These are phyloP conservation scores for Paecilomyces niveus DNA, from an alignment of 2,329 filamentous ascomycete genomes.

Conservation along the genomic window DNA sequence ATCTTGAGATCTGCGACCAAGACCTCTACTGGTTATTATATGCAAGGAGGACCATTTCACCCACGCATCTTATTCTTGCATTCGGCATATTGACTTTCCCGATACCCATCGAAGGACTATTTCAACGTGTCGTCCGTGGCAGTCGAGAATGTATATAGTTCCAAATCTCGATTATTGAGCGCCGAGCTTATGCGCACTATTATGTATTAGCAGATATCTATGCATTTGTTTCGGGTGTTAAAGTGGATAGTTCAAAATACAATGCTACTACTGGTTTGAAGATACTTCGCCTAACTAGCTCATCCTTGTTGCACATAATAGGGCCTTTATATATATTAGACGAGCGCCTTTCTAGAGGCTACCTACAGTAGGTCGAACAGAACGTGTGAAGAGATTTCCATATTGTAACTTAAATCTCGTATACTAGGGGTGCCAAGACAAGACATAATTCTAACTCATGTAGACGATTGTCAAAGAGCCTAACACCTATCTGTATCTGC, in stretches of 20 bases:
- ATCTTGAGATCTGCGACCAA: background rate
- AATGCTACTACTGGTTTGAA: background rate
- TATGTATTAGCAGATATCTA: background rate
- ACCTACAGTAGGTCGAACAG: background rate
- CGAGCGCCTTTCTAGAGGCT: background rate
- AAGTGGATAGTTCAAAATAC: background rate
- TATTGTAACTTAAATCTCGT: too few relatives aligned
- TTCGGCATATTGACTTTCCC: background rate
- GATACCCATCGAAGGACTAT: background rate
- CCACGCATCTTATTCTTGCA: background rate
- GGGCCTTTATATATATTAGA: background rate
- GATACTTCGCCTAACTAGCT: background rate
- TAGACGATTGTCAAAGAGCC: too few relatives aligned
- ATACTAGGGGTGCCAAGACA: too few relatives aligned
- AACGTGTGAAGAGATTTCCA: background rate
- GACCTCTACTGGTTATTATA: background rate
- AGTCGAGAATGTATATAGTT: background rate
- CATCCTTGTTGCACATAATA: background rate
- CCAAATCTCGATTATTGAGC: background rate
- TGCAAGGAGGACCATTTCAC: background rate
- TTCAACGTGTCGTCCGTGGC: background rate
- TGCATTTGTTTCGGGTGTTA: background rate
- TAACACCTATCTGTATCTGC: too few relatives aligned
- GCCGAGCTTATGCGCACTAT: background rate
- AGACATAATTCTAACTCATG: too few relatives aligned